A percentile compares a stretch with the other conserved stretches of the same genome.
phyloP scores from a whole-genome alignment of 768 basidiomycete genomes.

The Leucosporidium scottii region DNA sequence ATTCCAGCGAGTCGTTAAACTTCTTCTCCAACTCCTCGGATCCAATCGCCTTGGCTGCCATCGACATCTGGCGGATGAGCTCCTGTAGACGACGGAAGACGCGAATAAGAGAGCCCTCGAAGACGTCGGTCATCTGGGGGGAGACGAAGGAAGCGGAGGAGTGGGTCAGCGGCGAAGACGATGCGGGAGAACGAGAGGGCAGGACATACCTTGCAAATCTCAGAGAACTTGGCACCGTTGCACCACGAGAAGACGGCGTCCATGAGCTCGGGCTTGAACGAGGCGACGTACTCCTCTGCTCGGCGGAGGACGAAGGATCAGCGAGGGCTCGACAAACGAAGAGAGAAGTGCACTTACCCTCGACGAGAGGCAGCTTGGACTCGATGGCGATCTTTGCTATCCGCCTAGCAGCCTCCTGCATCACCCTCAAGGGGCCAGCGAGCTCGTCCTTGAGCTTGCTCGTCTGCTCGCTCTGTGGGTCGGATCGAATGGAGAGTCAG shows the following conservation, averaged over 20 bases:
- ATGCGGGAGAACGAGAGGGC: background rate
- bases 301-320: background rate
- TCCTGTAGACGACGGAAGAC: slow-evolving; percentile 92
- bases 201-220: slow-evolving; percentile 78
- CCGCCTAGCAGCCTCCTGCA: slow-evolving; percentile 90
- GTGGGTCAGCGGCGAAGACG: background rate
- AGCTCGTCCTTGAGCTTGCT: slow-evolving; percentile 88
- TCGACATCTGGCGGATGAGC: slow-evolving; percentile 89
- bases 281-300: slow-evolving; percentile 75
- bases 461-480: slow-evolving; percentile 67
- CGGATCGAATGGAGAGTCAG: background rate
- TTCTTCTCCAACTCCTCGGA: slow-evolving; percentile 88
- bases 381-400: slow-evolving; percentile 98
- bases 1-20: slow-evolving; percentile 58
- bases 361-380: slow-evolving; percentile 76
- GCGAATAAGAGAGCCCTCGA: slow-evolving; percentile 92
- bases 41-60: slow-evolving; percentile 89
- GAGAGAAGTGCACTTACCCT: slow-evolving; percentile 45
- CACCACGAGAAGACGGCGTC: slow-evolving; percentile 97
- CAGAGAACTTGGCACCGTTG: slow-evolving; percentile 89
- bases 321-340: background rate
- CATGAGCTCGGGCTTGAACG: slow-evolving; percentile 98
- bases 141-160: background rate
- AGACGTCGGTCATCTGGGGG: slow-evolving; percentile 85
- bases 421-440: slow-evolving; percentile 79